Evolutionary conservation across 768 basidiomycete species (phyloP).

Genomic region (Asterophora lycoperdoides): DNA sequence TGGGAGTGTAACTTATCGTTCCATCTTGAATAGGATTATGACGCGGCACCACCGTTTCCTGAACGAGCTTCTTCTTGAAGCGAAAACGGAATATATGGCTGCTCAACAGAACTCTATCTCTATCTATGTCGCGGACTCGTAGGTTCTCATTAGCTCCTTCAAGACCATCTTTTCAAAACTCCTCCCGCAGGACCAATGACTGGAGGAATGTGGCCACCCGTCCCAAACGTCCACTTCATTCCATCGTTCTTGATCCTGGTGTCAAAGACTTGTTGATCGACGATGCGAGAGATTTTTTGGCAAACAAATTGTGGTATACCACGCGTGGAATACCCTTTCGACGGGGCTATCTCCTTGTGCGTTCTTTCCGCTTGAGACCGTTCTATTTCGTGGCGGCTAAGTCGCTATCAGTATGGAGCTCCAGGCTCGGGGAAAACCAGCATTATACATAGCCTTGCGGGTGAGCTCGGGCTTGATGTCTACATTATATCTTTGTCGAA

Average conservation of each 20-base stretch:
- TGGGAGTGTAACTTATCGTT: not conserved
- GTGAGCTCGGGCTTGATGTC: constrained; percentile 71
- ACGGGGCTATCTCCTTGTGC: constrained; percentile 60
- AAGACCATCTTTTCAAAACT: constrained; percentile 47
- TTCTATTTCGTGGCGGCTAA: constrained; percentile 19
- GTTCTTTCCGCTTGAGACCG: constrained; percentile 25
- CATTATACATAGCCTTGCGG: constrained; percentile 69
- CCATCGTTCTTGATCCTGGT: constrained; percentile 69
- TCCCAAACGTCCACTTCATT: constrained; percentile 58
- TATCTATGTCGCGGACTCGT: constrained; percentile 41
- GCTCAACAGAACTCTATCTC: constrained; percentile 37
- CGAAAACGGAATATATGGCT: constrained; percentile 32
- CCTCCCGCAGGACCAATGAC: constrained; percentile 32
- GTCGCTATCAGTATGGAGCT: constrained; percentile 51
- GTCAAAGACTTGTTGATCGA: constrained; percentile 59
- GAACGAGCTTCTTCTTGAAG: constrained; percentile 39
- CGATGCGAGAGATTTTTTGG: constrained; percentile 69
- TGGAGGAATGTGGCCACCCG: constrained; percentile 52
- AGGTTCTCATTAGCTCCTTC: not conserved
- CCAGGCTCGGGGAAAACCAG: constrained; percentile 78
- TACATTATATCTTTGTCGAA: constrained; percentile 65
- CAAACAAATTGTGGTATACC: constrained; percentile 67
- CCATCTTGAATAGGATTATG: constrained; percentile 32
- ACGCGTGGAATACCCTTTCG: constrained; percentile 80
- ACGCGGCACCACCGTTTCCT: constrained; percentile 35